Evolutionary conservation across 2,329 filamentous ascomycete genomes (phyloP).

Genomic region (Trichoderma sp.): DNA sequence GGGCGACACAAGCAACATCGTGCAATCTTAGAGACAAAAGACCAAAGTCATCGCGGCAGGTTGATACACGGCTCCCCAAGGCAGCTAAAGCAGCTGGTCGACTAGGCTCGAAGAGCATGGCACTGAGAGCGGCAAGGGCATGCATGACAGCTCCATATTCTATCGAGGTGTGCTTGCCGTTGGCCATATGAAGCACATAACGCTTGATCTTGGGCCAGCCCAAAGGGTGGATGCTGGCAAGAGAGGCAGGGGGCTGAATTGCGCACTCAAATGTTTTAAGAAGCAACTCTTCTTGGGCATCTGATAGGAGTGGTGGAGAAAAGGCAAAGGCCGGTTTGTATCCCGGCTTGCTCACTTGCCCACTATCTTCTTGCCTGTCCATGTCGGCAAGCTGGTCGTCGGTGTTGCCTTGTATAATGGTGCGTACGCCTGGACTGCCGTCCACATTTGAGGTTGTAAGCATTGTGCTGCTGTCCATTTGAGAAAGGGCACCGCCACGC

Average conservation of each 20-base stretch:
- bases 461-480: not conserved
- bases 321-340: not conserved
- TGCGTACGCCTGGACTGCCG: not conserved
- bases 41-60: slow-evolving; percentile 1
- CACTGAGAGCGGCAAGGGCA: slow-evolving; percentile 3
- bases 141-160: slow-evolving; percentile 5
- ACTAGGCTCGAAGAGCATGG: slow-evolving; percentile 1
- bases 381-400: not conserved
- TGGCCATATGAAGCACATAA: slow-evolving; percentile 1
- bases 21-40: not conserved
- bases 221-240: not conserved
- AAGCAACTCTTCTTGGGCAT: not conserved
- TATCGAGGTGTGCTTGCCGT: not conserved
- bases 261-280: not conserved
- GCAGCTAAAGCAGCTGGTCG: not conserved
- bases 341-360: not conserved
- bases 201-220: slow-evolving; percentile 2
- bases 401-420: not conserved
- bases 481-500: not conserved
- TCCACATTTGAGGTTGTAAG: not conserved
- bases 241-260: not conserved
- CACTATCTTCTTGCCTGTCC: not conserved
- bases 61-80: not conserved
- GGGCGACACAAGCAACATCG: not conserved
- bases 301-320: not conserved